Percentiles rank a stretch among this genome's conserved stretches.
Evolutionary conservation across 1,139 yeast species (phyloP).

Genomic region (Debaryomyces sp.): DNA sequence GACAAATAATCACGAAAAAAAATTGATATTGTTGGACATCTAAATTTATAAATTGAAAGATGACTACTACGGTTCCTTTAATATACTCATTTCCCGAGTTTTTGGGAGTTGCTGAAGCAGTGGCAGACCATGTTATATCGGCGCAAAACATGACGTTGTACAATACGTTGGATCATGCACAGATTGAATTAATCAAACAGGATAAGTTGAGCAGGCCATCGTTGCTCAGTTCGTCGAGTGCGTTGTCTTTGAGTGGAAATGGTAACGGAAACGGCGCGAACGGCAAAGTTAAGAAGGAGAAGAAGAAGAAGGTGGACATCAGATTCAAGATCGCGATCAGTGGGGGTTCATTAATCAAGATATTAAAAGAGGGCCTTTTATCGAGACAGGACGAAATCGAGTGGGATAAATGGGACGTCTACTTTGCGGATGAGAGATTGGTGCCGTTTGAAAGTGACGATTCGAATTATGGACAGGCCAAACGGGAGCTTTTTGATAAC

Average conservation of each 20-base stretch:
- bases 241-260: slow-evolving; percentile 12
- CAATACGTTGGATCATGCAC: slow-evolving; percentile 45
- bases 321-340: slow-evolving; percentile 89
- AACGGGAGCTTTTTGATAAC: slow-evolving; percentile 75
- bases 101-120: slow-evolving; percentile 90
- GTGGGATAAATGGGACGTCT: slow-evolving; percentile 96
- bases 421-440: slow-evolving; percentile 94
- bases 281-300: slow-evolving; percentile 22
- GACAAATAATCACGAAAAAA: neutral
- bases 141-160: slow-evolving; percentile 75
- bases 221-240: slow-evolving; percentile 12
- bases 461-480: slow-evolving; percentile 88
- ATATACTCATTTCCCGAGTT: slow-evolving; percentile 90
- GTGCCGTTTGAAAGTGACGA: slow-evolving; percentile 85
- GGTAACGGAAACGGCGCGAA: slow-evolving; percentile 7
- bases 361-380: slow-evolving; percentile 81
- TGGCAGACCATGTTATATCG: slow-evolving; percentile 82
- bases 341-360: slow-evolving; percentile 90
- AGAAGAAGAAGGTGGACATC: slow-evolving; percentile 52
- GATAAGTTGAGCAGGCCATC: slow-evolving; percentile 16
- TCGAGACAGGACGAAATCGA: slow-evolving; percentile 68
- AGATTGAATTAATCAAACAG: slow-evolving; percentile 32
- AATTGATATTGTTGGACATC: neutral
- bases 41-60: slow-evolving; percentile 20
- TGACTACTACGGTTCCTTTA: slow-evolving; percentile 93